Evolutionary conservation across 2,329 filamentous ascomycete species (phyloP).

Genomic region (Thyridium curvatum): DNA sequence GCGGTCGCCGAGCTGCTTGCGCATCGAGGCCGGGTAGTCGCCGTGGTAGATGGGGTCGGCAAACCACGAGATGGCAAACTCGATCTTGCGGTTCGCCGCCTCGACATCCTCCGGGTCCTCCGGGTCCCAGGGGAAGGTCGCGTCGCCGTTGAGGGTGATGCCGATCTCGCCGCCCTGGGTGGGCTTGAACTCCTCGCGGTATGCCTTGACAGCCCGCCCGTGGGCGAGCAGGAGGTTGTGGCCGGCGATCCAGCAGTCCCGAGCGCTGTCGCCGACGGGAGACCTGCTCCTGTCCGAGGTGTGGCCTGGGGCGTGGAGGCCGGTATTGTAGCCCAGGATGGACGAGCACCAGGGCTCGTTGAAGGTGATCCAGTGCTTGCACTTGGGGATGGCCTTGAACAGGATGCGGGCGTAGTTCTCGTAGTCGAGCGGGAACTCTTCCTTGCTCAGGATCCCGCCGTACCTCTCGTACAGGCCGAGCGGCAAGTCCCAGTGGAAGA

Average conservation of each 20-base stretch:
- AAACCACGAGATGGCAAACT: slow-evolving; percentile 86
- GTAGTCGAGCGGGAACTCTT: slow-evolving; percentile 78
- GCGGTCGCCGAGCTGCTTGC: slow-evolving; percentile 70
- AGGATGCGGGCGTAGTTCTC: slow-evolving; percentile 71
- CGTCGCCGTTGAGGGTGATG: slow-evolving; percentile 84
- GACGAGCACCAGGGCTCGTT: slow-evolving; percentile 86
- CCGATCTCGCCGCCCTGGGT: slow-evolving; percentile 71
- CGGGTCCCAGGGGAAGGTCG: slow-evolving; percentile 76
- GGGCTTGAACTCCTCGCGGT: slow-evolving; percentile 75
- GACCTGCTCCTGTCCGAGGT: slow-evolving; percentile 70
- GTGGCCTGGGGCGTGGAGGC: slow-evolving; percentile 75
- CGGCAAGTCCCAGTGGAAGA: slow-evolving; percentile 86
- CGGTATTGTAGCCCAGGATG: slow-evolving; percentile 72
- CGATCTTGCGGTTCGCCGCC: slow-evolving; percentile 73
- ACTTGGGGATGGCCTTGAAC: slow-evolving; percentile 68
- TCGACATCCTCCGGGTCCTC: slow-evolving; percentile 68
- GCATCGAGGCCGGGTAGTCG: slow-evolving; percentile 79
- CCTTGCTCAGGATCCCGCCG: slow-evolving; percentile 71
- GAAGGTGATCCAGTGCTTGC: slow-evolving; percentile 86
- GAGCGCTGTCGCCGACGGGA: slow-evolving; percentile 63
- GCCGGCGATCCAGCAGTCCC: slow-evolving; percentile 76
- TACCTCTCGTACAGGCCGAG: slow-evolving; percentile 74
- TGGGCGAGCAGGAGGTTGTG: slow-evolving; percentile 78
- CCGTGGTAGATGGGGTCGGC: slow-evolving; percentile 83
- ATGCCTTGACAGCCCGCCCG: slow-evolving; percentile 72